Base-by-base conservation (phyloP, 768 basidiomycete genomes). In the Sporobolomyces roseus region DNA sequence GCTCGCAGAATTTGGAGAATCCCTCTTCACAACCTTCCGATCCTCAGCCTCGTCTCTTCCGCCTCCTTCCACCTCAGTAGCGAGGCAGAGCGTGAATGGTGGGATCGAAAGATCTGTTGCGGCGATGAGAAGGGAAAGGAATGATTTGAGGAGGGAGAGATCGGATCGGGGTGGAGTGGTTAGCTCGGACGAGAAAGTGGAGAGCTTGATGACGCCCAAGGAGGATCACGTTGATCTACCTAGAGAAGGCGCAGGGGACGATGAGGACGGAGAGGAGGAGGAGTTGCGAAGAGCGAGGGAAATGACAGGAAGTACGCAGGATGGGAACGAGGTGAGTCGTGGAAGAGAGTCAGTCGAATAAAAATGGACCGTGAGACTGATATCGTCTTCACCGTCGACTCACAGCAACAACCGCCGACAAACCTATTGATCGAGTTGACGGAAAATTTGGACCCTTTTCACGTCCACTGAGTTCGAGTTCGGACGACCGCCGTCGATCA, bases 141-240 rank as follows among this genome's bases (percentile, higher is more conserved):
- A 36, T 30, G 67, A 68, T 1, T 55, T 68, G 13, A 49, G 27
- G 14, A 54, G 67, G 17, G 67, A 68, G 33, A 33, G 66, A n/a
- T 36, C 23, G 7, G 66, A 68, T 41, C 53, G 66, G 9, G 66
- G 61, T 13, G 66, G 61, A 9, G 19, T 36, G 10, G 1, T 30
- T 33, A 23, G 32, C 23, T 35, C 52, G 52, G 60, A 46, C 1
- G 63, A 33, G 23, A 51, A 38, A 10, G 36, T 51, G 4, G 61
- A 38, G 38, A 38, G 49, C 33, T 32, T 51, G 38, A 59, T 66
- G 60, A 27, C n/a, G n/a, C n/a, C n/a, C n/a, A 58, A 2, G 32
- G 30, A 35, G 32, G 27, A 29, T 12, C 13, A 27, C n/a, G n/a
- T n/a, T n/a, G n/a, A n/a, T n/a, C n/a, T n/a, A n/a, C 10, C 30